These are phyloP conservation scores for Yamadazyma triangularis DNA, from an alignment of 1,139 yeast genomes.

Conservation along the genomic window DNA sequence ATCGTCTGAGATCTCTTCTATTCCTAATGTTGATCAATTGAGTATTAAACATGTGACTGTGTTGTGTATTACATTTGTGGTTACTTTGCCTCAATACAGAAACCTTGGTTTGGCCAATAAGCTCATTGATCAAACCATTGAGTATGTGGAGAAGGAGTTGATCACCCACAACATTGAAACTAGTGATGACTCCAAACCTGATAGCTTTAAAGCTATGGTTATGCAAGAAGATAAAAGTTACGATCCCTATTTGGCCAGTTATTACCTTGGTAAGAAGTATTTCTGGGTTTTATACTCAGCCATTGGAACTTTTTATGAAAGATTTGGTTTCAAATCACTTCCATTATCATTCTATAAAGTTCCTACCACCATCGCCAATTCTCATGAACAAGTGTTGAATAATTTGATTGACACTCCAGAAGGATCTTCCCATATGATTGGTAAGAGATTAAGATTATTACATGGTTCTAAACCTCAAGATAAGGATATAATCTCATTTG, in stretches of 20 bases:
- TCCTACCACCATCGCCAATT: constrained; percentile 21
- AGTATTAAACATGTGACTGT: constrained; percentile 30
- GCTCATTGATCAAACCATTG: constrained; percentile 26
- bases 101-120: constrained; percentile 27
- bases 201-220: constrained; percentile 31
- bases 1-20: constrained; percentile 22
- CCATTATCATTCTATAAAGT: constrained; percentile 34
- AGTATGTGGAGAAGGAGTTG: constrained; percentile 26
- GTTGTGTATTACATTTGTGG: constrained; percentile 26
- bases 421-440: constrained; percentile 11
- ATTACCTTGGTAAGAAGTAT: constrained; percentile 33
- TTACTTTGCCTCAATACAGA: constrained; percentile 23
- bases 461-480: constrained; percentile 23
- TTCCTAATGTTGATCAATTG: constrained; percentile 30
- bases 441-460: constrained; percentile 29
- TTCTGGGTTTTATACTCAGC: constrained; percentile 39
- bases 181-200: constrained; percentile 19
- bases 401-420: constrained; percentile 15
- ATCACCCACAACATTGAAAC: constrained; percentile 20
- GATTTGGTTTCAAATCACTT: constrained; percentile 36
- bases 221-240: constrained; percentile 21
- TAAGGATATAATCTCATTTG: constrained; percentile 25
- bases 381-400: constrained; percentile 18
- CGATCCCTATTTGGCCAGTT: constrained; percentile 29
- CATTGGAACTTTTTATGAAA: constrained; percentile 27